Evolutionary conservation across 768 basidiomycete genomes (phyloP).

Genomic region (Piloderma croceum): DNA sequence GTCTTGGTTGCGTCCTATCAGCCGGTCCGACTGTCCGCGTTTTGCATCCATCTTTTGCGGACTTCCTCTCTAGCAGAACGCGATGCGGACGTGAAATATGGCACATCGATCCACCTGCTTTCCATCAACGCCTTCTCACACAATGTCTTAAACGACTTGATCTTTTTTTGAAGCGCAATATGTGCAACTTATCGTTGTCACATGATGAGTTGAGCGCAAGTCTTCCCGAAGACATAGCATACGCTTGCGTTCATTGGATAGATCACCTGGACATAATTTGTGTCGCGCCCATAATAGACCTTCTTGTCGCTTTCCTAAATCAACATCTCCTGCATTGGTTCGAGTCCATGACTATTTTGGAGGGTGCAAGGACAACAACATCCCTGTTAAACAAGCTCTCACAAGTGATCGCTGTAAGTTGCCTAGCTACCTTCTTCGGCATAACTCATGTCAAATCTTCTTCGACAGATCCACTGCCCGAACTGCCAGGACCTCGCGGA

Average conservation of each 20-base stretch:
- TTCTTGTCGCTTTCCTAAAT: constrained; percentile 16
- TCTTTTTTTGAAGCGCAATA: constrained; percentile 20
- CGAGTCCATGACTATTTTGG: constrained; percentile 24
- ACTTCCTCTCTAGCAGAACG: constrained; percentile 25
- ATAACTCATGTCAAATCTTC: too few species aligned
- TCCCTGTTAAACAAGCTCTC: too few species aligned
- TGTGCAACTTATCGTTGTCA: constrained; percentile 19
- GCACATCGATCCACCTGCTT: constrained; percentile 2
- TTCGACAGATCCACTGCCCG: too few species aligned
- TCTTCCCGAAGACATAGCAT: constrained; percentile 22
- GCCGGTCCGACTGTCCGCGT: constrained; percentile 12
- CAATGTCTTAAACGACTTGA: constrained; percentile 20
- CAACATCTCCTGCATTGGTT: constrained; percentile 28
- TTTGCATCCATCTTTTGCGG: constrained; percentile 28
- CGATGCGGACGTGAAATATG: constrained; percentile 18
- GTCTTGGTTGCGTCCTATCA: constrained; percentile 22
- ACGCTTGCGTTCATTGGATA: constrained; percentile 23
- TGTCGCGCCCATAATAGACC: constrained; percentile 4
- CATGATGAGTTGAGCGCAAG: constrained; percentile 2
- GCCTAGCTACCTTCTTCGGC: too few species aligned
- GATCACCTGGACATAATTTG: constrained; percentile 22
- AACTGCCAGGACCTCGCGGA: too few species aligned
- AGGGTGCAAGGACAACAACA: too few species aligned
- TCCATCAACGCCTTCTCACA: constrained; percentile 5
- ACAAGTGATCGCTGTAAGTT: too few species aligned